These are phyloP conservation scores for Penicillium paneum DNA, from an alignment of 2,329 filamentous ascomycete species.

Conservation along the genomic window DNA sequence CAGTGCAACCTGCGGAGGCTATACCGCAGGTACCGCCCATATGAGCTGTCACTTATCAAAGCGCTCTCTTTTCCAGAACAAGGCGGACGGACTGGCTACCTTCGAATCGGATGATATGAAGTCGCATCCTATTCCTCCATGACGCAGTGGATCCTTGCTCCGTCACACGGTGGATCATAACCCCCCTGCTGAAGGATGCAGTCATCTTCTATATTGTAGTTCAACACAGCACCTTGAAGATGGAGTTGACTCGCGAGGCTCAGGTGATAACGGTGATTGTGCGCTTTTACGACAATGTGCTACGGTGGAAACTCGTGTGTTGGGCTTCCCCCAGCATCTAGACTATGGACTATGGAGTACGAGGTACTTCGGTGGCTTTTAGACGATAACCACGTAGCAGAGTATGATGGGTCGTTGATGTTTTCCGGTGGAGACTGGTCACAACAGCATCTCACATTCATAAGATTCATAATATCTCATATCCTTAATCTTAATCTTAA, in stretches of 20 bases:
- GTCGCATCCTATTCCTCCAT: slow-evolving; percentile 7
- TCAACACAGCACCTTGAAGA: background rate
- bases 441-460: too few relatives aligned
- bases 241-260: background rate
- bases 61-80: background rate
- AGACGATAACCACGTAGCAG: background rate
- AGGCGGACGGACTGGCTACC: background rate
- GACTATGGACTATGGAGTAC: background rate
- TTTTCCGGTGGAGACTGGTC: too few relatives aligned
- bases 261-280: background rate
- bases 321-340: background rate
- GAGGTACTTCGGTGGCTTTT: background rate
- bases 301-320: background rate
- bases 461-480: too few relatives aligned
- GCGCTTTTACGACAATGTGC: background rate
- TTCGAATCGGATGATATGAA: slow-evolving; percentile 13
- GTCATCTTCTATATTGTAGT: slow-evolving; percentile 1
- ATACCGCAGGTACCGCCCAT: slow-evolving; percentile 8
- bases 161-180: slow-evolving; percentile 5
- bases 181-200: slow-evolving; percentile 6
- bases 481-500: too few relatives aligned
- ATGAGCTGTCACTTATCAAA: slow-evolving; percentile 3
- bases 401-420: too few relatives aligned
- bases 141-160: slow-evolving; percentile 1
- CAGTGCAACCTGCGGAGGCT: slow-evolving; percentile 5